Conservation (phyloP, 73 alveolate species). For the Loxodes magnus region DNA sequence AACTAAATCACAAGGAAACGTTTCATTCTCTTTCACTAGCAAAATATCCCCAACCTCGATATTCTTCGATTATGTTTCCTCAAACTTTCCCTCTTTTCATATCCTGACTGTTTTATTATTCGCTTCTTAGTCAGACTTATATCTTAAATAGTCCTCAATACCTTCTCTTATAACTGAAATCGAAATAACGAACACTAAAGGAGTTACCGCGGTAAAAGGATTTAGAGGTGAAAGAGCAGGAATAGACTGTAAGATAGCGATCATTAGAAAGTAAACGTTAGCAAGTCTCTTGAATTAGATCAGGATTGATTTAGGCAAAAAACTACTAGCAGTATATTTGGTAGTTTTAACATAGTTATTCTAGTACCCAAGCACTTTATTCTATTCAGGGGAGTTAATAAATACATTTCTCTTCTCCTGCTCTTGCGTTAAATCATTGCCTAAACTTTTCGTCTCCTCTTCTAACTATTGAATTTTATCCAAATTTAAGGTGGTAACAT, state of each 20-base stretch:
- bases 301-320: slow-evolving; percentile 7
- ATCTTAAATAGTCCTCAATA: slow-evolving; percentile 67
- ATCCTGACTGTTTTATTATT: slow-evolving; percentile 10
- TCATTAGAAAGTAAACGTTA: slow-evolving; percentile 48
- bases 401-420: too few relatives aligned
- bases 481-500: too few relatives aligned
- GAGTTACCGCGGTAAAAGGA: slow-evolving; percentile 30
- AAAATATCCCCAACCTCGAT: slow-evolving; percentile 66
- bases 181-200: slow-evolving; percentile 24
- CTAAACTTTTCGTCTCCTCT: too few relatives aligned
- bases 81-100: slow-evolving; percentile 22
- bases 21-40: slow-evolving; percentile 54
- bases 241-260: slow-evolving; percentile 41
- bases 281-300: slow-evolving; percentile 25
- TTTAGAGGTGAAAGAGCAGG: slow-evolving; percentile 48
- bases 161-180: slow-evolving; percentile 62
- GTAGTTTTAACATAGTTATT: slow-evolving; percentile 23
- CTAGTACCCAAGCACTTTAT: too few relatives aligned
- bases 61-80: slow-evolving; percentile 48
- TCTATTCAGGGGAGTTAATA: too few relatives aligned
- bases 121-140: slow-evolving; percentile 61
- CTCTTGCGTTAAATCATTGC: too few relatives aligned
- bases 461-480: too few relatives aligned
- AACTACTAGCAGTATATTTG: slow-evolving; percentile 14
- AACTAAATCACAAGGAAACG: slow-evolving; percentile 80